Evolutionary conservation across 192 early-diverging fungal genomes (phyloP).

Genomic region (Backusella liffmaniae): DNA sequence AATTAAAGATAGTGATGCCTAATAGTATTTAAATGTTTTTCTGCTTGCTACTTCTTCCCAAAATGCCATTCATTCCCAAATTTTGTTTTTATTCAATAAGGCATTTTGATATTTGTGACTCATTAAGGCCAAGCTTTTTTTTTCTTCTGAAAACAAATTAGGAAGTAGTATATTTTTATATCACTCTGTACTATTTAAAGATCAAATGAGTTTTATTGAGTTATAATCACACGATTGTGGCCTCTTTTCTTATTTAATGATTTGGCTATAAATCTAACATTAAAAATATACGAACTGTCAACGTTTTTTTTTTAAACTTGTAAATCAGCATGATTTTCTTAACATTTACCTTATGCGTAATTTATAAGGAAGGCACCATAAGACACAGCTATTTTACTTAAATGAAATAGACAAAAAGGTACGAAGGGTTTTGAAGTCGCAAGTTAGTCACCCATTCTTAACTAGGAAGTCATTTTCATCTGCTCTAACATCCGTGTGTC

Average conservation of each 20-base stretch:
- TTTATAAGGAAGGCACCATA: no score
- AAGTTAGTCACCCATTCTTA: neutral
- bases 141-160: neutral
- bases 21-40: no score
- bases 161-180: neutral
- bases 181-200: neutral
- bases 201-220: neutral
- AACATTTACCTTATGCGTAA: no score
- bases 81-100: no score
- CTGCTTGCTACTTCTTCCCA: no score
- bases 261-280: neutral
- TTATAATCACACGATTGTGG: neutral
- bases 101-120: no score
- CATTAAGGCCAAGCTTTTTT: neutral
- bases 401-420: neutral
- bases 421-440: neutral
- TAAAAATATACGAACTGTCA: neutral
- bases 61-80: no score
- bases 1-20: no score
- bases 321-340: no score
- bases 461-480: neutral
- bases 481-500: neutral
- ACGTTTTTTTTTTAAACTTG: no score
- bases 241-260: neutral
- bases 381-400: no score